Conservation (phyloP, 306 rosid species). For the Senna siamea region DNA sequence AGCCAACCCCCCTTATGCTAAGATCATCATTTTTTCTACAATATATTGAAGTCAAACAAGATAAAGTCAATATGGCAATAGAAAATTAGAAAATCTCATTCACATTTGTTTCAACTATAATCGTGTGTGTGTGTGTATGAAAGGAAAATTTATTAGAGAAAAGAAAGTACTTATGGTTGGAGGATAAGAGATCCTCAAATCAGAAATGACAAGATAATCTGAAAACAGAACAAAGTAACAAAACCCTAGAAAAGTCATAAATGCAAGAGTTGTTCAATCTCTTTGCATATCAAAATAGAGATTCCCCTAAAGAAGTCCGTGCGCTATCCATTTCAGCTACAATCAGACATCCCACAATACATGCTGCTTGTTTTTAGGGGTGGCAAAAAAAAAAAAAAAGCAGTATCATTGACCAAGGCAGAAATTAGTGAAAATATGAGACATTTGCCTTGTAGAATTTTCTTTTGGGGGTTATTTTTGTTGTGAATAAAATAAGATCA, state of each 20-base stretch:
- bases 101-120: too few species aligned
- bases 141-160: not conserved
- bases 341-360: not conserved
- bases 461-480: not conserved
- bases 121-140: too few species aligned
- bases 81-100: slow-evolving; percentile 13
- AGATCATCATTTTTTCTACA: not conserved
- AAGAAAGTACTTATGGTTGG: not conserved
- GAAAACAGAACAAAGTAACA: too few species aligned
- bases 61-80: slow-evolving; percentile 22
- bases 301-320: too few species aligned
- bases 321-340: not conserved
- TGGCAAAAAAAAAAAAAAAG: not conserved
- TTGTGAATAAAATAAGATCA: too few species aligned
- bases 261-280: too few species aligned
- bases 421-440: slow-evolving; percentile 4
- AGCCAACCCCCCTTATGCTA: slow-evolving; percentile 3
- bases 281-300: too few species aligned
- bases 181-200: too few species aligned
- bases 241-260: too few species aligned
- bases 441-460: not conserved
- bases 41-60: not conserved
- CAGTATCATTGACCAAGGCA: not conserved
- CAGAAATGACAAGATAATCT: too few species aligned
- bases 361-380: not conserved